phyloP scores from a whole-genome alignment of 2,329 filamentous ascomycete genomes.

The Monilinia aucupariae region DNA sequence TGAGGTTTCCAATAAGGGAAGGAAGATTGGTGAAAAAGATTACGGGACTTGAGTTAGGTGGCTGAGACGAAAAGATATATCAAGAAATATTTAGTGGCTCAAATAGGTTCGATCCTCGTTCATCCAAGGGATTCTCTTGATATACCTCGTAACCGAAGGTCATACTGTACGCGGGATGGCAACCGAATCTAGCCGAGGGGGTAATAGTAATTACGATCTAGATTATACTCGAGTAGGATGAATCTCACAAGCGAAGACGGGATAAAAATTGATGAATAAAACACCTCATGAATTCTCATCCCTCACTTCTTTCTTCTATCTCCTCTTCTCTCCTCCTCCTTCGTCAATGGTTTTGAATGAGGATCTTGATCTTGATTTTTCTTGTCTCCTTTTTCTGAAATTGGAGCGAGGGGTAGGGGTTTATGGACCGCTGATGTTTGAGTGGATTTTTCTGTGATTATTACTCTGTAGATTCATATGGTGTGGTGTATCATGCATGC shows the following conservation, averaged over 20 bases:
- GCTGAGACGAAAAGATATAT: neutral
- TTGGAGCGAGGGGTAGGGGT: no score
- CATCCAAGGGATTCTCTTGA: neutral
- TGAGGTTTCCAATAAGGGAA: constrained; percentile 15
- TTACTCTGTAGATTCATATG: no score
- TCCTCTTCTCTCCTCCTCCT: no score
- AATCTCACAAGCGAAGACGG: neutral
- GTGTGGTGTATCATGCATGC: no score
- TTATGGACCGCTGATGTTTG: no score
- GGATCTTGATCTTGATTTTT: no score
- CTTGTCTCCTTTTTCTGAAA: no score
- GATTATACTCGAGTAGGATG: neutral
- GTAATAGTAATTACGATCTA: neutral
- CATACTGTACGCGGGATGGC: neutral
- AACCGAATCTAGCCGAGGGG: no score
- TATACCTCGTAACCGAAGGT: neutral
- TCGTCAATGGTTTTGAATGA: no score
- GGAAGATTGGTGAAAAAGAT: constrained; percentile 30
- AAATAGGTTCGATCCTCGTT: neutral
- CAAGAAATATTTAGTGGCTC: neutral
- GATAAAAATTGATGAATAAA: neutral
- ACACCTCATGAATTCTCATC: neutral
- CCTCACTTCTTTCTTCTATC: no score
- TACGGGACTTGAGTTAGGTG: constrained; percentile 30
- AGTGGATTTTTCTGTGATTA: no score